These are phyloP conservation scores for Aspergillus sp. DNA, from an alignment of 2,329 filamentous ascomycete species.

Conservation along the genomic window DNA sequence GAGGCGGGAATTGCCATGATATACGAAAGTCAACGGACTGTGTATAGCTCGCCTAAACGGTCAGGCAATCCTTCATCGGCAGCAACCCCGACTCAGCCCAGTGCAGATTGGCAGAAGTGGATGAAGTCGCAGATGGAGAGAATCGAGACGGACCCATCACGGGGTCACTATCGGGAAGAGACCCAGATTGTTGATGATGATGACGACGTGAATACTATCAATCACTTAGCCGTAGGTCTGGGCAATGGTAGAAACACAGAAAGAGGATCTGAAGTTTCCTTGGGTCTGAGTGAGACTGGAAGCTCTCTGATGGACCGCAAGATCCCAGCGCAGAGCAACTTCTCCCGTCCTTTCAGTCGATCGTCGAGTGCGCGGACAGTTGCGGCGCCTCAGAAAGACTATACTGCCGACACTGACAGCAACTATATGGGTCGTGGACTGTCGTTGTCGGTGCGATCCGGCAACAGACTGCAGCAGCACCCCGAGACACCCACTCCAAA, in stretches of 20 bases:
- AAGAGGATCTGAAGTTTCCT: background rate
- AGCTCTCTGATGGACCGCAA: conserved; percentile 2
- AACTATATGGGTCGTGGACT: background rate
- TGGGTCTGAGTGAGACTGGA: background rate
- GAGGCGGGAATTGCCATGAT: conserved; percentile 33
- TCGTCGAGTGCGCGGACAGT: conserved; percentile 23
- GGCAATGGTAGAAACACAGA: background rate
- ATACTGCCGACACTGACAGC: conserved; percentile 1
- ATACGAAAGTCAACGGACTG: conserved; percentile 21
- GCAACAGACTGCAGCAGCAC: conserved; percentile 12
- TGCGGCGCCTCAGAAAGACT: conserved; percentile 8
- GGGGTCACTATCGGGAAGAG: conserved; percentile 32
- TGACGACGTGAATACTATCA: conserved; percentile 8
- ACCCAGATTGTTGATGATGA: conserved; percentile 27
- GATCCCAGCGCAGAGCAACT: conserved; percentile 20
- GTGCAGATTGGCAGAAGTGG: conserved; percentile 32
- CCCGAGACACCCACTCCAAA: conserved; percentile 27
- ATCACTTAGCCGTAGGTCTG: background rate
- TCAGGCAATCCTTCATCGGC: background rate
- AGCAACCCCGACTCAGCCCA: conserved; percentile 12
- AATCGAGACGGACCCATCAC: conserved; percentile 19
- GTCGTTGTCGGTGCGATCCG: conserved; percentile 11
- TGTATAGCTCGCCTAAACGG: conserved; percentile 25
- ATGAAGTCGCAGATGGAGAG: conserved; percentile 29
- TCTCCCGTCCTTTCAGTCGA: conserved; percentile 30